phyloP scores from a whole-genome alignment of 345 rosid species.

The Conringia planisiliqua region DNA sequence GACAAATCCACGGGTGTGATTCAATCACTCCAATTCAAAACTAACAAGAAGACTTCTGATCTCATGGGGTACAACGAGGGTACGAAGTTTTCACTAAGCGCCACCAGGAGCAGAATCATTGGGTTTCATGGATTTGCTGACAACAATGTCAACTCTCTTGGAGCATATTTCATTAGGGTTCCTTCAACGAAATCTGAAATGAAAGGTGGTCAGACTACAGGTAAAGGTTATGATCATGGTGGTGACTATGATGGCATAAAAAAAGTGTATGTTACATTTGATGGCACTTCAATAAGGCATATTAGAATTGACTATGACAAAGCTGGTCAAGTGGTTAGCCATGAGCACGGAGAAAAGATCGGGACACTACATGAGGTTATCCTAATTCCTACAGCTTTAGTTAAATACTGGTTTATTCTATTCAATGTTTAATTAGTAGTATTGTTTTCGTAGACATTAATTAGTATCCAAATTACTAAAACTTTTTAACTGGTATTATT shows the following conservation, averaged over 20 bases:
- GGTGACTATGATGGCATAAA: constrained; percentile 11
- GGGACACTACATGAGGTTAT: not conserved
- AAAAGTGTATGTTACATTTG: not conserved
- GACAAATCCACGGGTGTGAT: not conserved
- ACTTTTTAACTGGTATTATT: not conserved
- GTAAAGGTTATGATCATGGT: not conserved
- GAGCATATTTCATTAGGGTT: constrained; percentile 10
- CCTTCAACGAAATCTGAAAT: not conserved
- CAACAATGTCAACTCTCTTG: constrained; percentile 7
- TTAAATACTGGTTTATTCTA: no score
- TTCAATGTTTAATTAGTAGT: no score
- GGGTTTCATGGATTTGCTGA: constrained; percentile 28
- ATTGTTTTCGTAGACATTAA: no score
- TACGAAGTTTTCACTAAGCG: not conserved
- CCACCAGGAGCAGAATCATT: not conserved
- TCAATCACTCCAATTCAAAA: not conserved
- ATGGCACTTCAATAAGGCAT: not conserved
- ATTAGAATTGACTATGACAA: not conserved
- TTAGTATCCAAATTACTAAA: no score
- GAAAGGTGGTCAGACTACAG: constrained; percentile 1
- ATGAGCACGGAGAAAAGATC: not conserved
- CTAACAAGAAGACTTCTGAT: constrained; percentile 8
- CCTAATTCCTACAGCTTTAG: not conserved
- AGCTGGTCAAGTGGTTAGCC: not conserved
- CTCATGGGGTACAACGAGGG: not conserved